Base-by-base conservation (phyloP, 345 rosid genomes). In the Lepidium didymum region DNA sequence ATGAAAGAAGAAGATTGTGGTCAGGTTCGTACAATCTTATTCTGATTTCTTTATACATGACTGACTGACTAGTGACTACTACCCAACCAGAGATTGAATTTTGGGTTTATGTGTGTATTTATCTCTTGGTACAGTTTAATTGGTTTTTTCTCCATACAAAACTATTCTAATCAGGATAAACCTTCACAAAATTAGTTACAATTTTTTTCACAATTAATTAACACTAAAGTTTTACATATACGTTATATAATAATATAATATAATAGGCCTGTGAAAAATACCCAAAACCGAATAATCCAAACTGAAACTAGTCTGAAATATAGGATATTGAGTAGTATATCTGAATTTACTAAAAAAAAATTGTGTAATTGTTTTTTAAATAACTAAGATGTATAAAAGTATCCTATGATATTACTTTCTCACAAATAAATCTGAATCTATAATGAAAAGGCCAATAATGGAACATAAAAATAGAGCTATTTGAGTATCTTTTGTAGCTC, bases 111-210 rank as follows among this genome's bases (percentile, higher is more conserved):
- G 47, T 34, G 62, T 50, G 69, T 71, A 53, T 45, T 62, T 41
- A 25, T 62, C 49, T 62, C 49, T 34, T 45, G 42, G 76, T 72
- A 64, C 70, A 72, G 76, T 47, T 64, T 64, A 56, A 64, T 37
- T 72, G 42, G 18, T 40, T 10, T 25, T 3, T 44, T 43, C 56
- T 44, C 54, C 19, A 18, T 41, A 33, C 45, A 52, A 34, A 58
- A 42, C 27, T 47, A 49, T 38, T 9, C 57, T 43, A 21, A 43
- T 31, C 56, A 55, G 6, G 64, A 37, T 50, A 19, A 51, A 36
- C 56, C 11, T 29, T 36, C 33, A 8, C 16, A 57, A 46, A 56
- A 7, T 21, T 5, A 2, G 43, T 33, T 5, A 2, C 18, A 8
- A 0, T 23, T 2, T n/a, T n/a, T n/a, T n/a, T n/a, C n/a, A n/a